phyloP scores from a whole-genome alignment of 306 rosid genomes.

The Citrullus colocynthis region DNA sequence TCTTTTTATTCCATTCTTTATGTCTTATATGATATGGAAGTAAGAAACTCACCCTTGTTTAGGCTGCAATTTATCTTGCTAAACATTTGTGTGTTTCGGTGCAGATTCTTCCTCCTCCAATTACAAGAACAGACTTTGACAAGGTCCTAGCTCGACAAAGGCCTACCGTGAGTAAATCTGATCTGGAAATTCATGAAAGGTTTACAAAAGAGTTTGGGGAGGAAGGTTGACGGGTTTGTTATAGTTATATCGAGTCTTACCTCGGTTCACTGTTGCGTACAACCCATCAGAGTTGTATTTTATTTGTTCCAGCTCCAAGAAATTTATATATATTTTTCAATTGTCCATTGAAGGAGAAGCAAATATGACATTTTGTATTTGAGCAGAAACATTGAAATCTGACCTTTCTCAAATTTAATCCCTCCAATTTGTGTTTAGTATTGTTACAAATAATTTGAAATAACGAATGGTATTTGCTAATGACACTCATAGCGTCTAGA shows the following conservation, averaged over 20 bases:
- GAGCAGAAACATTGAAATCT: neutral
- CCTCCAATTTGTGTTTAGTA: neutral
- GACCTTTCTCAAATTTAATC: neutral
- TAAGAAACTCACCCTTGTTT: neutral
- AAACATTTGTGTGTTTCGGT: constrained; percentile 9
- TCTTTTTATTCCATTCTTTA: neutral
- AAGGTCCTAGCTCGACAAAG: constrained; percentile 96
- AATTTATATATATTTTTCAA: constrained; percentile 20
- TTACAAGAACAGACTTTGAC: constrained; percentile 72
- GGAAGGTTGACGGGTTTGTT: constrained; percentile 60
- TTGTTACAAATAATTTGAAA: neutral
- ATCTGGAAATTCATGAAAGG: constrained; percentile 85
- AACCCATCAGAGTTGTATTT: constrained; percentile 26
- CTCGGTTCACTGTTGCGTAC: constrained; percentile 23
- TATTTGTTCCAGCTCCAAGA: constrained; percentile 30
- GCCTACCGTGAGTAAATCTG: constrained; percentile 91
- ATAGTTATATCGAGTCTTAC: constrained; percentile 24
- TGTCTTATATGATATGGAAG: neutral
- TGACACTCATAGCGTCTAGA: neutral
- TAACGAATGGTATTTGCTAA: neutral
- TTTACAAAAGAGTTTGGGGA: constrained; percentile 97
- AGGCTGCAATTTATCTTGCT: neutral
- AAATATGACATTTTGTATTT: neutral
- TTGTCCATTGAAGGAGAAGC: constrained; percentile 2
- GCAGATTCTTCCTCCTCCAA: constrained; percentile 98